Base-by-base conservation (phyloP, 2,329 filamentous ascomycete genomes). In the Emmonsia crescens region DNA sequence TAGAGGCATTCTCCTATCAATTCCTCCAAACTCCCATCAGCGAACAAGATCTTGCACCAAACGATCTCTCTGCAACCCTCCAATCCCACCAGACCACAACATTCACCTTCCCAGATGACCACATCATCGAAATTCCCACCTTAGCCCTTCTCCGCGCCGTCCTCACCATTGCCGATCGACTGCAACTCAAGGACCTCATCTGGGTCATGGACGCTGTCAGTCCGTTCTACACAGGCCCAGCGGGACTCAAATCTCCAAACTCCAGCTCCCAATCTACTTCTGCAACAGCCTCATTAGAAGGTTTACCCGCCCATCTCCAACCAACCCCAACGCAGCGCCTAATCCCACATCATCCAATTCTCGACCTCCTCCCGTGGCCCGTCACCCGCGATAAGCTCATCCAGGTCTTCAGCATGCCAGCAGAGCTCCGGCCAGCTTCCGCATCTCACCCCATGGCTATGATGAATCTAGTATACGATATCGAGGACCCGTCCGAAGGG, bases 341-440 rank as follows among this genome's bases (percentile, higher is more conserved):
- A 1, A 71, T 83, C 16, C 79, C 81, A 1, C 83, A 85, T 64
- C 83, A 85, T 65, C 82, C 83, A 1, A 62, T 84, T 14, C 69
- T 85, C 12, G 83, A 86, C 67, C 71, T 85, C 33, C 70, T 85
- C 1, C 83, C 83, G 0, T 85, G 83, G 83, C 82, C 83, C 1
- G 72, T 68, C 21, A 79, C 80, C 42, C 75, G 83, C 8, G 79
- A 83, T 64, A 79, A 79, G 61, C 70, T 82, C 44, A 81, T 86
- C 64, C 75, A 75, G 64, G 72, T 84, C 38, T 74, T 85, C 59
- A 73, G 73, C 19, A 71, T 85, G 36, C 82, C 82, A 0, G 75
- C 77, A 2, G 70, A 76, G 38, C 65, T 77, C 44, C 77, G 82
- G 36, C 83, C 83, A 14, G 71, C 77, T 1, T 70, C 72, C 9